phyloP scores from a whole-genome alignment of 2,329 filamentous ascomycete species.

The Rutstroemia sp. region DNA sequence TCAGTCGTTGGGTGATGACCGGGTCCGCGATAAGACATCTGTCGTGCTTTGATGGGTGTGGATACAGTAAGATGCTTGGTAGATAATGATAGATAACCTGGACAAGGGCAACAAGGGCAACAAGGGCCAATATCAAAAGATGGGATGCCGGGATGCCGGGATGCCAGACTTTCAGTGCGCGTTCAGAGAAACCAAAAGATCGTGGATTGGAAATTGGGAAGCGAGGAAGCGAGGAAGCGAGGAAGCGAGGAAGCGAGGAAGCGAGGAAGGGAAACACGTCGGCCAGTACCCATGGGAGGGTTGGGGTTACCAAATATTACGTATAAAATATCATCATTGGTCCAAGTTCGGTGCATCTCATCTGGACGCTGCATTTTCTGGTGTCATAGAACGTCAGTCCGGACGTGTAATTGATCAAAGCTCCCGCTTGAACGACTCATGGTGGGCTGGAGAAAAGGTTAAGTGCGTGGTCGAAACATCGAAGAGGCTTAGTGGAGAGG shows the following conservation, averaged over 20 bases:
- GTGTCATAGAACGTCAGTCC: slow-evolving; percentile 1
- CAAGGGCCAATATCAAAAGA: neutral
- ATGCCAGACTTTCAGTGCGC: neutral
- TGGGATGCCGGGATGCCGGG: neutral
- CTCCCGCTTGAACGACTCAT: neutral
- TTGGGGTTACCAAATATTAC: slow-evolving; percentile 5
- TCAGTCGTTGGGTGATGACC: too few relatives aligned
- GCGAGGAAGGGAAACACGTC: neutral
- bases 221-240: too few relatives aligned
- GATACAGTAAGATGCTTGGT: too few relatives aligned
- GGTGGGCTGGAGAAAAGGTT: neutral
- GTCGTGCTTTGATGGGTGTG: too few relatives aligned
- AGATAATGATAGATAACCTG: too few relatives aligned
- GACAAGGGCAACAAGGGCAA: neutral
- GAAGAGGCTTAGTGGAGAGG: too few relatives aligned
- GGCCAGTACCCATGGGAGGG: neutral
- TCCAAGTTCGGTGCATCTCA: neutral
- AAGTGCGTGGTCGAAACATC: too few relatives aligned
- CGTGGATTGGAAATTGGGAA: too few relatives aligned
- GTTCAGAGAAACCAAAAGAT: too few relatives aligned
- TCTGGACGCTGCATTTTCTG: neutral
- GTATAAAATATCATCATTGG: slow-evolving; percentile 10
- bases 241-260: too few relatives aligned
- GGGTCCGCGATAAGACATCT: too few relatives aligned
- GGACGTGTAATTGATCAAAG: neutral